Percentiles rank a stretch among this genome's conserved stretches.
These are phyloP conservation scores for Xerocomellus amylosporus DNA, from an alignment of 768 basidiomycete species.

Conservation along the genomic window DNA sequence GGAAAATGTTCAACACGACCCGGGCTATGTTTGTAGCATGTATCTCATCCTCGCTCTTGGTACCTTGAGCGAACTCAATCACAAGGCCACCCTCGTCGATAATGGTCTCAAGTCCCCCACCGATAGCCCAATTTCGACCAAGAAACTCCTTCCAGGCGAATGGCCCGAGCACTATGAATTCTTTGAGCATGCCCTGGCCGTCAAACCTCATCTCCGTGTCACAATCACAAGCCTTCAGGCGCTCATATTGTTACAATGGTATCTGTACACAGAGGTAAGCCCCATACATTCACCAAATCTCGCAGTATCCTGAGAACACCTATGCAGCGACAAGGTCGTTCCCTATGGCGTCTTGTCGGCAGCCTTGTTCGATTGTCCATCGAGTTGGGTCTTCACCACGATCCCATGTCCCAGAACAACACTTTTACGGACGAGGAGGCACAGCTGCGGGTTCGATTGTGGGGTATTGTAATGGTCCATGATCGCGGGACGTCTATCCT, in stretches of 20 bases:
- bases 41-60: conserved; percentile 79
- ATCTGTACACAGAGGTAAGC: conserved; percentile 81
- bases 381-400: conserved; percentile 84
- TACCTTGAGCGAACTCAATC: conserved; percentile 78
- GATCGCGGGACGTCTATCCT: conserved; percentile 87
- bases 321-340: conserved; percentile 78
- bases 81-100: conserved; percentile 56
- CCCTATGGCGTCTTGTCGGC: conserved; percentile 84
- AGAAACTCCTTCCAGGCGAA: conserved; percentile 53
- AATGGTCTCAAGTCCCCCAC: conserved; percentile 38
- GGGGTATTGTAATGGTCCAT: conserved; percentile 83
- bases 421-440: conserved; percentile 74
- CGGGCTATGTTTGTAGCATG: conserved; percentile 74
- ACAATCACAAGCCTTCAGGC: conserved; percentile 82
- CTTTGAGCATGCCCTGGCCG: conserved; percentile 70
- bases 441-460: conserved; percentile 75
- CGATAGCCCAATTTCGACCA: conserved; percentile 40
- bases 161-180: conserved; percentile 88
- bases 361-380: conserved; percentile 78
- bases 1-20: conserved; percentile 54
- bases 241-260: conserved; percentile 83
- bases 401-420: conserved; percentile 62
- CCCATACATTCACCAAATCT: background rate
- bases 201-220: conserved; percentile 81
- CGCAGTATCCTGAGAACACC: conserved; percentile 6